Conservation (phyloP, 148 eudicot species). For the Fagopyrum tataricum region DNA sequence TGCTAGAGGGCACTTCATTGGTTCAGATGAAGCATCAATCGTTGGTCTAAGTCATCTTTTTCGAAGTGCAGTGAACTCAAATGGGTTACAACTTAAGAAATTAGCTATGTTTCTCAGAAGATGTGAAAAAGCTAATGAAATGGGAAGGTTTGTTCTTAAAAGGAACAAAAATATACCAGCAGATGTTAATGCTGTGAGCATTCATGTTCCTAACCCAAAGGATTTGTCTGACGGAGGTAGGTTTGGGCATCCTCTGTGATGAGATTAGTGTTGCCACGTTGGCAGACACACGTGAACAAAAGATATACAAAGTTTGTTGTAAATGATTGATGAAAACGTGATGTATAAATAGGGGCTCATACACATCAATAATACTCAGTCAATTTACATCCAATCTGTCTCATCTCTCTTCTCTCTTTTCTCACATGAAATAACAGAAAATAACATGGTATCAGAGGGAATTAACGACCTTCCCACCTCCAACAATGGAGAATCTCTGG, state of each 20-base stretch:
- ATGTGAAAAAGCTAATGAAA: constrained; percentile 36
- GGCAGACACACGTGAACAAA: no score
- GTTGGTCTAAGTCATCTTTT: constrained; percentile 85
- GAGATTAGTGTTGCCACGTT: no score
- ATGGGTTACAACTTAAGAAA: constrained; percentile 63
- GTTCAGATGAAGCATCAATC: constrained; percentile 76
- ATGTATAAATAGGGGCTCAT: no score
- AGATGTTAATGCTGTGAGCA: constrained; percentile 76
- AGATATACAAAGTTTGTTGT: no score
- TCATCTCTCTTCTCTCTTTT: no score
- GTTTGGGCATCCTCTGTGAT: background rate
- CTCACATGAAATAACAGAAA: no score
- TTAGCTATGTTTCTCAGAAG: constrained; percentile 60
- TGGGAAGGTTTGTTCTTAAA: constrained; percentile 53
- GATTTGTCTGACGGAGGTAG: constrained; percentile 44
- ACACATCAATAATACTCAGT: no score
- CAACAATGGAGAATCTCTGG: no score
- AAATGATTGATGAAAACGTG: no score
- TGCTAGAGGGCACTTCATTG: constrained; percentile 32
- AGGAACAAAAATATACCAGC: constrained; percentile 64
- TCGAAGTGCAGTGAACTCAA: constrained; percentile 54
- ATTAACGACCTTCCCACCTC: no score
- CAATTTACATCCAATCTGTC: no score
- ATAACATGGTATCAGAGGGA: no score
- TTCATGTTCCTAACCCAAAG: constrained; percentile 50